A percentile compares a stretch with the other conserved stretches of the same genome.
phyloP scores from a whole-genome alignment of 306 rosid species.

The Cucurbita pepo region DNA sequence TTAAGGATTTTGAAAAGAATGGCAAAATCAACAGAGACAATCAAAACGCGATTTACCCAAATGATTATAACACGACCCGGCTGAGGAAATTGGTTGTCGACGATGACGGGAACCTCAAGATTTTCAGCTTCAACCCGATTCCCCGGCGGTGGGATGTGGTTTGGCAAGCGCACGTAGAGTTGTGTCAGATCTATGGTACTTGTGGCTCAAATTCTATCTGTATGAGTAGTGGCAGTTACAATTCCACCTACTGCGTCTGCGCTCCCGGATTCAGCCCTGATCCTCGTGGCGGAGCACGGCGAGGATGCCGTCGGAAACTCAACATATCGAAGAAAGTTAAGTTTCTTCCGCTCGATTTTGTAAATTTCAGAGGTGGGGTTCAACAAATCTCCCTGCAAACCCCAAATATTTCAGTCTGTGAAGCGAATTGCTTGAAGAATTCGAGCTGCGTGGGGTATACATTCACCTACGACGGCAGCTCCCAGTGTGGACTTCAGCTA shows the following conservation, averaged over 20 bases:
- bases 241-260: conserved; percentile 28
- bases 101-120: conserved; percentile 53
- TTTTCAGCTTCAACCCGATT: conserved; percentile 34
- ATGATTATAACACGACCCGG: conserved; percentile 31
- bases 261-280: conserved; percentile 40
- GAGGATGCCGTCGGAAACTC: conserved; percentile 35
- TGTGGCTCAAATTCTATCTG: conserved; percentile 57
- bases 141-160: conserved; percentile 28
- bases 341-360: conserved; percentile 53
- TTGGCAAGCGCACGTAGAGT: conserved; percentile 40
- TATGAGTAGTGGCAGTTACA: conserved; percentile 15
- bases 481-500: conserved; percentile 18
- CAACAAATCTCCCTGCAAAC: background rate
- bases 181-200: conserved; percentile 30
- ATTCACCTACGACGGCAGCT: conserved; percentile 44
- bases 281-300: background rate
- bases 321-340: conserved; percentile 6
- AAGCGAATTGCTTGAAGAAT: conserved; percentile 19
- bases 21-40: conserved; percentile 23
- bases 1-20: conserved; percentile 2
- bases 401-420: conserved; percentile 26
- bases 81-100: conserved; percentile 36
- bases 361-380: conserved; percentile 31
- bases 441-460: conserved; percentile 36
- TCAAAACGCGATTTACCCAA: conserved; percentile 14